phyloP scores from a whole-genome alignment of 257 asterid species.

The Plantago elongata region DNA sequence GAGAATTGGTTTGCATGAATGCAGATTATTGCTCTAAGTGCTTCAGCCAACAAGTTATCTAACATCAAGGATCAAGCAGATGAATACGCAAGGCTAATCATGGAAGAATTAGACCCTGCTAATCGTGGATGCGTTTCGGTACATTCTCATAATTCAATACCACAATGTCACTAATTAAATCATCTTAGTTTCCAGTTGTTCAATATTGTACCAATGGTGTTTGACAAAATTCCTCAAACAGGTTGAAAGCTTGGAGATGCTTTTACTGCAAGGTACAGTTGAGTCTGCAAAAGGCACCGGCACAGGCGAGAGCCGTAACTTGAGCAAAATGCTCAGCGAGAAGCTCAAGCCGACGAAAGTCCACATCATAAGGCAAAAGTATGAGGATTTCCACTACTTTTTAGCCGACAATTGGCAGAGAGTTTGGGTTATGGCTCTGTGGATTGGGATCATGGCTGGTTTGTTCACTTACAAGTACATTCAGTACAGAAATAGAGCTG shows the following conservation, averaged over 20 bases:
- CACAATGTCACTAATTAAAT: neutral
- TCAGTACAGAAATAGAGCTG: constrained; percentile 47
- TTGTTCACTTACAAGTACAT: constrained; percentile 70
- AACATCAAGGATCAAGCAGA: constrained; percentile 77
- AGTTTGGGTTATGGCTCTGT: constrained; percentile 76
- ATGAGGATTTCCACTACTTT: constrained; percentile 50
- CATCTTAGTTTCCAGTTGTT: neutral
- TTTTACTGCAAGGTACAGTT: constrained; percentile 73
- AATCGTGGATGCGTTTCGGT: constrained; percentile 69
- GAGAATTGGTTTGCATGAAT: too few species aligned
- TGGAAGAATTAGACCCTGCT: constrained; percentile 86
- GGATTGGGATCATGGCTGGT: constrained; percentile 88
- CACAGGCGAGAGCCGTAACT: constrained; percentile 62
- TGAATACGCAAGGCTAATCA: constrained; percentile 80
- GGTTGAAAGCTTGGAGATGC: constrained; percentile 83
- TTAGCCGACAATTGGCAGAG: constrained; percentile 84
- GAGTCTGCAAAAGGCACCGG: constrained; percentile 37
- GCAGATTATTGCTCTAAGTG: constrained; percentile 82
- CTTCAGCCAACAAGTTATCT: constrained; percentile 82
- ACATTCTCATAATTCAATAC: constrained; percentile 6
- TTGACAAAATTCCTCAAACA: constrained; percentile 20
- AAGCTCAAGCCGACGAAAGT: constrained; percentile 66
- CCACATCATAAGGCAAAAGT: constrained; percentile 42
- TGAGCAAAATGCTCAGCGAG: constrained; percentile 87
- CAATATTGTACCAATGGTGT: neutral